phyloP scores from a whole-genome alignment of 1,284 basidiomycete genomes.

The Austropuccinia psidii region DNA sequence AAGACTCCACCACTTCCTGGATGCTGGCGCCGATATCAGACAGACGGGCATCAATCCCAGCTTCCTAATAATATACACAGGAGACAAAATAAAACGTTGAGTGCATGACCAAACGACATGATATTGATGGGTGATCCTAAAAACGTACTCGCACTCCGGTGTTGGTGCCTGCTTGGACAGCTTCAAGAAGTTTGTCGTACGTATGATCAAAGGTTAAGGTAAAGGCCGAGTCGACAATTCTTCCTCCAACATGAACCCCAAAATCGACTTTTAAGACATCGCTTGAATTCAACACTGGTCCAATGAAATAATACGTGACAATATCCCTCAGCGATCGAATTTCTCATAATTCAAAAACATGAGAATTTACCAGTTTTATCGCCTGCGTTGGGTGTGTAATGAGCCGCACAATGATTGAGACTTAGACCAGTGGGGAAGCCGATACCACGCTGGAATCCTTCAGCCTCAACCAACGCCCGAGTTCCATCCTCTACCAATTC shows the following conservation, averaged over 20 bases:
- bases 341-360: slow-evolving; percentile 16
- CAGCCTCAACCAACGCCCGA: slow-evolving; percentile 80
- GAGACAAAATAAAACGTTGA: not conserved
- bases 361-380: slow-evolving; percentile 63
- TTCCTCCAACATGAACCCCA: slow-evolving; percentile 90
- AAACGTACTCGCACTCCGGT: slow-evolving; percentile 66
- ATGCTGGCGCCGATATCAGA: slow-evolving; percentile 87
- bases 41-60: slow-evolving; percentile 89
- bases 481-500: slow-evolving; percentile 88
- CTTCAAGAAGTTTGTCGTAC: slow-evolving; percentile 80
- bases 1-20: slow-evolving; percentile 98
- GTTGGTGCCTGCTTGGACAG: slow-evolving; percentile 88
- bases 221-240: slow-evolving; percentile 93
- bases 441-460: slow-evolving; percentile 74
- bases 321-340: slow-evolving; percentile 36
- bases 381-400: slow-evolving; percentile 93
- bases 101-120: not conserved
- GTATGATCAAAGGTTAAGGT: slow-evolving; percentile 82
- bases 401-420: slow-evolving; percentile 89
- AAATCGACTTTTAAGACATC: slow-evolving; percentile 97
- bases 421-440: slow-evolving; percentile 97
- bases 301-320: too few species aligned
- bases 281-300: slow-evolving; percentile 65
- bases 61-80: slow-evolving; percentile 58
- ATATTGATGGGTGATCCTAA: not conserved